These are phyloP conservation scores for Trichoderma oligosporum DNA, from an alignment of 2,329 filamentous ascomycete species.

Conservation along the genomic window DNA sequence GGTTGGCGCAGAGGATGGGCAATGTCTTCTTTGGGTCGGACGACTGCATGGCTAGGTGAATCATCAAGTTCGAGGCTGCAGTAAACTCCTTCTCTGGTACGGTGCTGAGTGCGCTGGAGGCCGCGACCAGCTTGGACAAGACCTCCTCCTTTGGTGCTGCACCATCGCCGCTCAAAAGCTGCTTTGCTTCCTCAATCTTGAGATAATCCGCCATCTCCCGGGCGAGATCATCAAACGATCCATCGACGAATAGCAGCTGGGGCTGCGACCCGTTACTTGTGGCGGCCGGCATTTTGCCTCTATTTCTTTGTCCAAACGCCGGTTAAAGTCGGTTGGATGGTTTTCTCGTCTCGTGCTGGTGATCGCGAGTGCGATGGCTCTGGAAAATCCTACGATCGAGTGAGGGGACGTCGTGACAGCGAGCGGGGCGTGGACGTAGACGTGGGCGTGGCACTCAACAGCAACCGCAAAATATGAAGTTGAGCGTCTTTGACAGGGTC, in stretches of 20 bases:
- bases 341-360: slow-evolving; percentile 2
- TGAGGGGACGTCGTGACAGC: slow-evolving; percentile 21
- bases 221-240: slow-evolving; percentile 86
- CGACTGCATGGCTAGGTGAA: slow-evolving; percentile 86
- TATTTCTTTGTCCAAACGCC: slow-evolving; percentile 5
- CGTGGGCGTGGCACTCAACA: slow-evolving; percentile 26
- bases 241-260: slow-evolving; percentile 76
- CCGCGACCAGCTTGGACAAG: slow-evolving; percentile 82
- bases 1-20: slow-evolving; percentile 81
- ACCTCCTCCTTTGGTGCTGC: slow-evolving; percentile 71
- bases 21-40: slow-evolving; percentile 82
- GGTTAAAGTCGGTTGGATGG: slow-evolving; percentile 19
- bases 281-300: slow-evolving; percentile 29
- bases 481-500: slow-evolving; percentile 30
- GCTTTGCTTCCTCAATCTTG: slow-evolving; percentile 74
- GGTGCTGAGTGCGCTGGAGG: slow-evolving; percentile 71
- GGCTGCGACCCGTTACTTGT: slow-evolving; percentile 48
- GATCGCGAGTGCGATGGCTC: neutral
- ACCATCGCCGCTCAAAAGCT: slow-evolving; percentile 68
- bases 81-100: slow-evolving; percentile 96
- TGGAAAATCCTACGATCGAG: slow-evolving; percentile 14
- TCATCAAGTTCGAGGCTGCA: slow-evolving; percentile 92
- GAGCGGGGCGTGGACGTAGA: slow-evolving; percentile 19
- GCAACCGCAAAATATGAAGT: slow-evolving; percentile 28
- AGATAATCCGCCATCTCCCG: slow-evolving; percentile 94